Base-by-base conservation (phyloP, 352 stramenopile species). In the Globisporangium cystogenes region DNA sequence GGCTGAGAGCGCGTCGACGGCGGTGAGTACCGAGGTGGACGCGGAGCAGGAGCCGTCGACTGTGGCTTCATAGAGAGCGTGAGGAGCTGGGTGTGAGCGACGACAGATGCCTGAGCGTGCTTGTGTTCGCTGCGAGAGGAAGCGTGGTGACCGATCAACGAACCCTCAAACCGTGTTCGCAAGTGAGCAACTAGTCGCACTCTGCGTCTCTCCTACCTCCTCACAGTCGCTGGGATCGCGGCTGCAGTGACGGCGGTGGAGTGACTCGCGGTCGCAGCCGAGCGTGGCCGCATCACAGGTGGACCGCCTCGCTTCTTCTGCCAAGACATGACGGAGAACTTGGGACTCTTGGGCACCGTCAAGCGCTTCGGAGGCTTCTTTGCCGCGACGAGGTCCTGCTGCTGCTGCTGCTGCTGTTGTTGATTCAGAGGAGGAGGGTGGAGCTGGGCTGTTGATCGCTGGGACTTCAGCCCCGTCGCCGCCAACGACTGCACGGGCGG, bases 321-420 rank as follows among this genome's bases (percentile, higher is more conserved):
- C 81, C 81, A 92, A 18, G 81, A 92, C 81, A 92, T 92, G 45
- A 92, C 68, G 1, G 81, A 92, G 57, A 93, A 93, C 46, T 89
- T 90, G 39, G 82, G 82, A 44, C 79, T 90, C 66, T 76, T 75
- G 1, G 82, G 82, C 14, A 93, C 82, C 1, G 82, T 93, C 24
- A 89, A 61, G 8, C 72, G 76, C 59, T 84, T 87, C 3, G 18
- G 41, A 1, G 26, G n/a, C 57, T 48, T 57, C 45, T 58, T 53
- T 26, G 39, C 31, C 43, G 16, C 39, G 57, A 23, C 55, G 36
- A 57, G 48, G 59, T 40, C 65, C 57, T 51, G 40, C 41, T 53
- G 52, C 23, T 59, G 23, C n/a, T 53, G 29, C 18, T 60, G 18
- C 2, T 36, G 36, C 15, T 46, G 51, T 1, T 57, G 51, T 7